Evolutionary conservation across 208 protist genomes (phyloP), one percentile per base, ranked within the genome.

Genomic region (Vickermania ingenoplastis): DNA sequence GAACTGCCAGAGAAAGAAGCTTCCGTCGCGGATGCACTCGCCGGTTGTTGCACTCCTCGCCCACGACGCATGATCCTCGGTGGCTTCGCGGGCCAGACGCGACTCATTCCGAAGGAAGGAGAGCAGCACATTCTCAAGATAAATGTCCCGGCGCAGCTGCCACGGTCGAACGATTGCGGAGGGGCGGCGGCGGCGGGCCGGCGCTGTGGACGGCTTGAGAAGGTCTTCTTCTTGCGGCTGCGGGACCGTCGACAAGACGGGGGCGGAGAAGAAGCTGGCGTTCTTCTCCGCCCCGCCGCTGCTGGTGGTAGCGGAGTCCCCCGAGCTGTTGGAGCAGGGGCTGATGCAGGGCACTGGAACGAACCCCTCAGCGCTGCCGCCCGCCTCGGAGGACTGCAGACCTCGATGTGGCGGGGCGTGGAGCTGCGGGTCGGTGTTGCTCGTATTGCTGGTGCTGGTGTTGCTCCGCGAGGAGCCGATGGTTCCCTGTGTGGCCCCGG

Each of bases 71-170:
- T 89, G 75, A 31, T 72, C 59, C 5, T 63, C 61, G 24, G 55
- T 63, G 7, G 81, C 81, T 66, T 89, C 78, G 2, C 81, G 77
- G 0, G 81, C 78, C 22, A 56, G 69, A 29, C 79, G 81, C 69
- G 77, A 89, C 69, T 89, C 81, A 59, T 89, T 70, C n/a, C 77
- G 66, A 14, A 88, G 72, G 2, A 88, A 65, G 2, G 81, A 77
- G 31, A 88, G 68, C 21, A 88, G 64, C 24, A 88, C 77, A 59
- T 68, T 82, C 57, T 88, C 77, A 48, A 88, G 55, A 61, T 59
- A 69, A 45, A 80, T 63, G 29, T 4, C 48, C 25, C 63, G 25
- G 57, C 84, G 75, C 26, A 81, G 55, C 28, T 48, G 51, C 78
- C 81, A 88, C 25, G 55, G 64, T n/a, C 73, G 77, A 31, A n/a